Base-by-base conservation (phyloP, 1,139 yeast species). In the Suhomyces yuchorum region DNA sequence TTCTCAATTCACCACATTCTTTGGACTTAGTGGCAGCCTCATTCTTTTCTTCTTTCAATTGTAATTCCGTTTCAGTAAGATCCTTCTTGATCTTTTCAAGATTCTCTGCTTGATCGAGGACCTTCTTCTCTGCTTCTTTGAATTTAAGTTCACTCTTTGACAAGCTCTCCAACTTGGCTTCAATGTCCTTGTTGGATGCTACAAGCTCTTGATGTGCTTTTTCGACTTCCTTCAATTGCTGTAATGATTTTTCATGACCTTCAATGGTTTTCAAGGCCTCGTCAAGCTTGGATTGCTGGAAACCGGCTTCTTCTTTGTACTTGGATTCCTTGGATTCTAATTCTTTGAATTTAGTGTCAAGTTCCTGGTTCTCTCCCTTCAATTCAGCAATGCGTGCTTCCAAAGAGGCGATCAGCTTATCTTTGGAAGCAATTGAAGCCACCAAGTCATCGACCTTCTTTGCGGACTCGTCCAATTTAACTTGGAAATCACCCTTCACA, bases 211-310 rank as follows among this genome's bases (percentile, higher is more conserved):
- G 9, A 33, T 26, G 24, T n/a, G 32, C 23, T 28, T 35, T 26
- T 44, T 26, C 46, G 18, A 34, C 30, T 11, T 22, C 38, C 37
- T 47, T 40, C 37, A 43, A 28, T 3, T 35, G 8, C 18, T 35
- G 11, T 12, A 35, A 35, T 35, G 30, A 23, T 22, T 15, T n/a
- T 37, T 22, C 19, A 4, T 37, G 26, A 22, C 12, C 19, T 17
- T 37, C 15, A 8, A 37, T 22, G 30, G 20, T 23, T 3, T 22
- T 37, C 18, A 14, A 15, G 4, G 30, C 30, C 18, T 37, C 32
- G 8, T 37, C 30, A 15, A 37, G 30, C 32, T 37, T 37, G 17
- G 32, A 7, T 19, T 37, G 32, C 3, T 14, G 26, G 2, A 19
- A 15, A 14, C 12, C 34, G 9, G 23, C 19, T 18, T 28, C 34